phyloP scores from a whole-genome alignment of 2,329 filamentous ascomycete species.

The Epichloe amarillans region DNA sequence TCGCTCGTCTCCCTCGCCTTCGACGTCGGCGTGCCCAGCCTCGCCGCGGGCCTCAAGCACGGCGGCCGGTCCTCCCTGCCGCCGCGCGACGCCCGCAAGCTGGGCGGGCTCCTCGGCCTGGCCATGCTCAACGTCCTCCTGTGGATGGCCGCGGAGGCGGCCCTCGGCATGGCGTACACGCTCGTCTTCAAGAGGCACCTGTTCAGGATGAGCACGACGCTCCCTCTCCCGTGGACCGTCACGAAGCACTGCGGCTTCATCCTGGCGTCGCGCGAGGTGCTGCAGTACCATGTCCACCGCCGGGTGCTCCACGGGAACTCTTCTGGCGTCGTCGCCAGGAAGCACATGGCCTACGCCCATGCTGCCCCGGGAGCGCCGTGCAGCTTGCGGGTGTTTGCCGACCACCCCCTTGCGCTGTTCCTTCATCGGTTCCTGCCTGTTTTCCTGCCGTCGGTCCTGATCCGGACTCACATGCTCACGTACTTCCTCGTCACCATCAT shows the following conservation, averaged over 20 bases:
- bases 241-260: constrained; percentile 34
- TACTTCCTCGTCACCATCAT: constrained; percentile 53
- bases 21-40: constrained; percentile 55
- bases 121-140: constrained; percentile 33
- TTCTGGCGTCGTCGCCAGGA: constrained; percentile 24
- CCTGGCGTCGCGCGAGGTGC: constrained; percentile 35
- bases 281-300: constrained; percentile 65
- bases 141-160: constrained; percentile 30
- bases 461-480: constrained; percentile 60
- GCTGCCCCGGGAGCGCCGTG: constrained; percentile 41
- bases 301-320: constrained; percentile 47
- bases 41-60: constrained; percentile 56
- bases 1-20: constrained; percentile 60
- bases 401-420: constrained; percentile 54
- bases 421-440: constrained; percentile 50
- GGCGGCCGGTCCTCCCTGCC: constrained; percentile 41
- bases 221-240: constrained; percentile 41
- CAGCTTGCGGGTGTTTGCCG: constrained; percentile 49
- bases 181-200: constrained; percentile 23
- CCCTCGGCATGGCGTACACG: constrained; percentile 24
- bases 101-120: constrained; percentile 26
- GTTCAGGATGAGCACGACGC: constrained; percentile 33
- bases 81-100: constrained; percentile 23
- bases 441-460: constrained; percentile 49
- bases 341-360: constrained; percentile 37